Evolutionary conservation across 805 yeast species (phyloP), one percentile per base, ranked within the genome.

Genomic region (Kodamaea jinghongensis): DNA sequence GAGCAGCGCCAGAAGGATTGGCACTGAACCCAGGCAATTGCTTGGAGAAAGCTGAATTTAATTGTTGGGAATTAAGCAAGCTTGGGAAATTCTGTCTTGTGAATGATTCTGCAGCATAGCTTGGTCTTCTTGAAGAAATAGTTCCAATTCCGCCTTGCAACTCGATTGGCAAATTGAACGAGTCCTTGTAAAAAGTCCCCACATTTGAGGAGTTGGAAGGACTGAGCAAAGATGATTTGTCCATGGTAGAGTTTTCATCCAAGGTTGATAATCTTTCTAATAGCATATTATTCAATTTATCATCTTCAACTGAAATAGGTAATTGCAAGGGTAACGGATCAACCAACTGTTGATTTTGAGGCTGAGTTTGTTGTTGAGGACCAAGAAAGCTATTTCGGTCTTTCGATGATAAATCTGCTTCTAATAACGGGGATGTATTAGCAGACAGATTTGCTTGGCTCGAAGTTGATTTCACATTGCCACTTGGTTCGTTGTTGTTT

Each of bases 101-200:
- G 43, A 77, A 67, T 2, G 75, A 63, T 52, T 82, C 91, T 2
- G 89, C 86, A 9, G 87, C 80, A 54, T 79, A 83, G 39, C 83
- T 76, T 10, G 90, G 88, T 60, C 93, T 73, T 60, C 93, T 71
- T 8, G 84, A 76, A 16, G 76, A 73, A 31, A 81, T 78, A 41
- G 67, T 78, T 20, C 78, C 77, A 2, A 80, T 63, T 0, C 86
- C 86, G 31, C 86, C 85, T 56, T 79, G 84, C 28, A 80, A 64
- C 48, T 80, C 85, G 4, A 65, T 41, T 0, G 86, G 86, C 37
- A 80, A 60, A 44, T 59, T 63, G 55, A 76, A 75, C 30, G 67
- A 39, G 46, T 69, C 69, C 33, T 38, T 42, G 17, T 31, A 30
- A n/a, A 41, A 42, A 34, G 36, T 17, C 4, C 31, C 31, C 8